Conservation (phyloP, 2,329 filamentous ascomycete species). For the Whalleya microplaca region DNA sequence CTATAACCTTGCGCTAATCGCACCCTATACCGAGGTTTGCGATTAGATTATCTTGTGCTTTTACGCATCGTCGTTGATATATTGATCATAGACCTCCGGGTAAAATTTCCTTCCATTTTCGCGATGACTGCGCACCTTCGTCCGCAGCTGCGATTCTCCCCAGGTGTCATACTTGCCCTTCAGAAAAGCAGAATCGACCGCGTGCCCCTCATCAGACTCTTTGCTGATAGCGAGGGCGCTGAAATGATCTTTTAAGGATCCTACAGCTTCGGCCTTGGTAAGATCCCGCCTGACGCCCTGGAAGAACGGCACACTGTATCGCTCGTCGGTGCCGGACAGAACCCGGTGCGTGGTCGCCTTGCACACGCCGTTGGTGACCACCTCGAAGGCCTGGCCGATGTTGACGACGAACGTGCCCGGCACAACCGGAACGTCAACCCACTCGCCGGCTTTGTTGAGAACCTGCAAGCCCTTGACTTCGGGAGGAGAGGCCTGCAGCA, state of each 20-base stretch:
- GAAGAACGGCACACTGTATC: constrained; percentile 51
- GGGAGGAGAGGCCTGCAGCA: constrained; percentile 61
- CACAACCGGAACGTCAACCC: constrained; percentile 54
- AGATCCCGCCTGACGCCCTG: constrained; percentile 53
- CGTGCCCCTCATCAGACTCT: constrained; percentile 42
- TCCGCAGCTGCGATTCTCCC: constrained; percentile 58
- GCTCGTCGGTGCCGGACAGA: constrained; percentile 37
- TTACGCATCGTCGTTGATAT: constrained; percentile 44
- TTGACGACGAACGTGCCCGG: constrained; percentile 59
- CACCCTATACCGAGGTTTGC: too few species aligned
- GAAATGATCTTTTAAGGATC: constrained; percentile 45
- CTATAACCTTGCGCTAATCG: neutral
- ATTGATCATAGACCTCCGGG: constrained; percentile 50
- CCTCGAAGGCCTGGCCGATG: constrained; percentile 62
- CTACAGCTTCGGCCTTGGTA: constrained; percentile 48
- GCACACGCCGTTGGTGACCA: constrained; percentile 57
- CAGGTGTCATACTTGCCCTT: constrained; percentile 55
- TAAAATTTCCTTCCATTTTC: constrained; percentile 54
- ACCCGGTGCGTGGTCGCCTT: constrained; percentile 56
- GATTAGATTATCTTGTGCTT: neutral
- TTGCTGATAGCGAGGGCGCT: constrained; percentile 14
- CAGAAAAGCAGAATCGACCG: constrained; percentile 54
- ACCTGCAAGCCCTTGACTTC: constrained; percentile 54
- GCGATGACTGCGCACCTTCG: constrained; percentile 56
- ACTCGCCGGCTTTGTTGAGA: constrained; percentile 50